Evolutionary conservation across 2,329 filamentous ascomycete genomes (phyloP).

Genomic region (Claviceps quebecensis): DNA sequence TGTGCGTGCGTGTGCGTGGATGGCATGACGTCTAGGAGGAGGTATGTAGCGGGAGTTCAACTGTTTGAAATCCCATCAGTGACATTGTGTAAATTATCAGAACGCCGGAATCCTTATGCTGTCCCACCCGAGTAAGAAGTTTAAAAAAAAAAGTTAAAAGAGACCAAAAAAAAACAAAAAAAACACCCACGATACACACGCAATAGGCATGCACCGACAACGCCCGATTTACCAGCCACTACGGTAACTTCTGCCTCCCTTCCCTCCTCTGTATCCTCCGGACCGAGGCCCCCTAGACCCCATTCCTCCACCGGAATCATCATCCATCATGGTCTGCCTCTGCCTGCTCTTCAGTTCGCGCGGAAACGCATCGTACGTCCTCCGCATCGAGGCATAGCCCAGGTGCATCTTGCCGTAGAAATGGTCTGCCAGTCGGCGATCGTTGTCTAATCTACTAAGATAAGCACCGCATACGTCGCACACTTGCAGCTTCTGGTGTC

Average conservation of each 20-base stretch:
- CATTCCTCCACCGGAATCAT: slow-evolving; percentile 19
- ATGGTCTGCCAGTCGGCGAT: slow-evolving; percentile 84
- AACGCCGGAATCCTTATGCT: background rate
- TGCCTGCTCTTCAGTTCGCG: slow-evolving; percentile 71
- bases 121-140: background rate
- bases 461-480: slow-evolving; percentile 98
- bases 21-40: background rate
- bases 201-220: background rate
- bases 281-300: slow-evolving; percentile 36
- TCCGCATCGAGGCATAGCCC: slow-evolving; percentile 95
- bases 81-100: background rate
- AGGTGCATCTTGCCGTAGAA: slow-evolving; percentile 99
- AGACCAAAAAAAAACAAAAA: background rate
- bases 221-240: slow-evolving; percentile 28
- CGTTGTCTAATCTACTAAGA: slow-evolving; percentile 82
- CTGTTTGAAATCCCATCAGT: too few species aligned
- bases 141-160: background rate
- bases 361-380: slow-evolving; percentile 74
- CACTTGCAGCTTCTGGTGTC: slow-evolving; percentile 95
- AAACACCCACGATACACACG: background rate
- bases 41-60: too few species aligned
- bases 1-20: background rate
- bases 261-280: slow-evolving; percentile 38
- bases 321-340: slow-evolving; percentile 34
- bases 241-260: slow-evolving; percentile 36